Base-by-base conservation (phyloP, 352 stramenopile species). In the Aphanomyces euteiches region DNA sequence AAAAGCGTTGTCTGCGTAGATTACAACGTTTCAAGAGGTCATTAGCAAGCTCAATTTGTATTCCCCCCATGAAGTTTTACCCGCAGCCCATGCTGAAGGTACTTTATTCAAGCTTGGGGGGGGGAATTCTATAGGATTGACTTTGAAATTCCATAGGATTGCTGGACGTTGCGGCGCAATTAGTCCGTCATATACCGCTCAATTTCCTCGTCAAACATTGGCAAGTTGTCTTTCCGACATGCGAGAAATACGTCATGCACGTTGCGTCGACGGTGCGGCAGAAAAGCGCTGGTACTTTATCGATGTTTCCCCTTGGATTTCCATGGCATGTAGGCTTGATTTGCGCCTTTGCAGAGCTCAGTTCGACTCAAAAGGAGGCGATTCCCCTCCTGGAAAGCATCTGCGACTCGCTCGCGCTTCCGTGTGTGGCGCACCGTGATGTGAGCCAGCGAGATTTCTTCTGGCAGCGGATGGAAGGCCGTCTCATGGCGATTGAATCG, bases 1-100 rank as follows among this genome's bases (percentile, higher is more conserved):
- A 47, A 37, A 15, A 40, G 17, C 3, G 17, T 19, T 13, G n/a
- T n/a, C 2, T 39, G 13, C 17, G 7, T 39, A 67, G 59, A 67
- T 67, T 10, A 21, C 38, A 10, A 80, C 79, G 13, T 92, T 90
- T 47, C 84, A 92, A 48, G 84, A 90, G 67, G 77, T 87, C 7
- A 81, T 90, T 67, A 92, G 82, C 64, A 92, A 92, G 54, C 67
- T 92, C 3, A 90, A 92, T 68, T 78, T 80, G 59, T 1, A 81
- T 89, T 36, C 76, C 79, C n/a, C 59, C 56, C 7, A 75, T 67
- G 12, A 50, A 58, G 1, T 75, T 37, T 15, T n/a, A 12, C 0
- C 36, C 43, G 36, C 48, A 10, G 59, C 59, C 3, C 59, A 67
- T 34, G 59, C 59, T 34, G 59, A 72, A 56, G 36, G 64, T 66